These are phyloP conservation scores for Eucalyptus cloeziana DNA, from an alignment of 345 rosid species.

Conservation along the genomic window DNA sequence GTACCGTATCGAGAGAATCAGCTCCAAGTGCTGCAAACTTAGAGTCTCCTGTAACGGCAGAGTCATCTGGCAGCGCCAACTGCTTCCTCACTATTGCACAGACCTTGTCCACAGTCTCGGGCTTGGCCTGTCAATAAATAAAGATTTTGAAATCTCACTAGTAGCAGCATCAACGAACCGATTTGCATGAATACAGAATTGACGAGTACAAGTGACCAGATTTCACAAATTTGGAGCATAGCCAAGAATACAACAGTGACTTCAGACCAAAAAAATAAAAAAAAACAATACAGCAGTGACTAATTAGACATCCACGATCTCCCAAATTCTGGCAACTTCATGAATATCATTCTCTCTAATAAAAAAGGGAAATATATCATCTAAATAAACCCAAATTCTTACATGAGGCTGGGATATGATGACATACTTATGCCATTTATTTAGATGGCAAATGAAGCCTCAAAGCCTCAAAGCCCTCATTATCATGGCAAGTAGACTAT, in stretches of 20 bases:
- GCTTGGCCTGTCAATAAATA: constrained; percentile 4
- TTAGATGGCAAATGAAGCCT: no score
- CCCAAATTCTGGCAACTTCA: not conserved
- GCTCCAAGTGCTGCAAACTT: constrained; percentile 22
- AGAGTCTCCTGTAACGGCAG: constrained; percentile 10
- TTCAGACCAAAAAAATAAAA: no score
- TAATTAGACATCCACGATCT: not conserved
- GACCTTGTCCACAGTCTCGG: constrained; percentile 20
- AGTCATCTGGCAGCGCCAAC: constrained; percentile 10
- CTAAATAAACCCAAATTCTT: not conserved
- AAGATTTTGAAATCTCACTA: not conserved
- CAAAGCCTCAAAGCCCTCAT: not conserved
- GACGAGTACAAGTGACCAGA: not conserved
- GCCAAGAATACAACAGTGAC: not conserved
- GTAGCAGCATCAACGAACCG: not conserved
- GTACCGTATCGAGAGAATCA: constrained; percentile 27
- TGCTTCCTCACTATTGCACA: constrained; percentile 26
- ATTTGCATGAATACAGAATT: not conserved
- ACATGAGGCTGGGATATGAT: not conserved
- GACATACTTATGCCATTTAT: not conserved
- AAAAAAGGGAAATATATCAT: not conserved
- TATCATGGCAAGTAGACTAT: not conserved
- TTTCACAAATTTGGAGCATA: not conserved
- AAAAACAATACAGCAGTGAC: not conserved
- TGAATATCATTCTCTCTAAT: not conserved